A percentile compares a stretch with the other conserved stretches of the same genome.
These are phyloP conservation scores for Penicillium janthinellum DNA, from an alignment of 2,329 filamentous ascomycete species.

Conservation along the genomic window DNA sequence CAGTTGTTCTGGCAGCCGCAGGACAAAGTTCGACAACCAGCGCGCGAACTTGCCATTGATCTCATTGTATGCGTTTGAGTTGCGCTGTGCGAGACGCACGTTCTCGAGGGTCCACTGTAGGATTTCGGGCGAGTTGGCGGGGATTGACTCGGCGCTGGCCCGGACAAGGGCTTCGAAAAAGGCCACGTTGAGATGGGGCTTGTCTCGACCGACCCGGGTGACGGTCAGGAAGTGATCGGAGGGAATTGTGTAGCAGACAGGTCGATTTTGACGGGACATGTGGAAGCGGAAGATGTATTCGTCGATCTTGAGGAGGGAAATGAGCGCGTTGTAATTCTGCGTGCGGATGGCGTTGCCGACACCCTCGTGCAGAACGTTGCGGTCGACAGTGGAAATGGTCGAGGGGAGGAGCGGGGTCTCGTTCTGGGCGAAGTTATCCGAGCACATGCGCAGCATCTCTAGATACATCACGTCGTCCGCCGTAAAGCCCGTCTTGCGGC, in stretches of 20 bases:
- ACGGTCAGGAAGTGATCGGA: slow-evolving; percentile 39
- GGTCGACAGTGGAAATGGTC: slow-evolving; percentile 28
- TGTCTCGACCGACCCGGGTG: slow-evolving; percentile 26
- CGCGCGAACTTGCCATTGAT: slow-evolving; percentile 30
- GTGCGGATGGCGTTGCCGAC: slow-evolving; percentile 43
- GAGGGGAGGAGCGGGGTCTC: neutral
- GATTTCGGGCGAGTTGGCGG: slow-evolving; percentile 37
- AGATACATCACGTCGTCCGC: slow-evolving; percentile 35
- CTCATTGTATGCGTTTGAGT: slow-evolving; percentile 2
- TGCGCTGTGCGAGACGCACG: slow-evolving; percentile 3
- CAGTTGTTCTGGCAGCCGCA: slow-evolving; percentile 31
- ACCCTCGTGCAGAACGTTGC: slow-evolving; percentile 40
- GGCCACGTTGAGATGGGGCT: slow-evolving; percentile 20
- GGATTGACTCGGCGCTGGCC: slow-evolving; percentile 42
- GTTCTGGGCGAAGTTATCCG: slow-evolving; percentile 14
- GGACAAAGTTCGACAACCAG: slow-evolving; percentile 42
- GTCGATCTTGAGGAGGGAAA: slow-evolving; percentile 43
- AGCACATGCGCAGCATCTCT: slow-evolving; percentile 39
- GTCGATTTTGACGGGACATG: neutral
- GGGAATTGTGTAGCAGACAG: slow-evolving; percentile 31
- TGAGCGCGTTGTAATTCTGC: slow-evolving; percentile 35
- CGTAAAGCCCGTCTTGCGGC: slow-evolving; percentile 32
- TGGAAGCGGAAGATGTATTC: slow-evolving; percentile 31
- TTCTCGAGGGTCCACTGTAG: slow-evolving; percentile 40
- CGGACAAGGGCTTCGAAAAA: slow-evolving; percentile 41